phyloP scores from a whole-genome alignment of 805 yeast genomes.

The Candida qinlingensis region DNA sequence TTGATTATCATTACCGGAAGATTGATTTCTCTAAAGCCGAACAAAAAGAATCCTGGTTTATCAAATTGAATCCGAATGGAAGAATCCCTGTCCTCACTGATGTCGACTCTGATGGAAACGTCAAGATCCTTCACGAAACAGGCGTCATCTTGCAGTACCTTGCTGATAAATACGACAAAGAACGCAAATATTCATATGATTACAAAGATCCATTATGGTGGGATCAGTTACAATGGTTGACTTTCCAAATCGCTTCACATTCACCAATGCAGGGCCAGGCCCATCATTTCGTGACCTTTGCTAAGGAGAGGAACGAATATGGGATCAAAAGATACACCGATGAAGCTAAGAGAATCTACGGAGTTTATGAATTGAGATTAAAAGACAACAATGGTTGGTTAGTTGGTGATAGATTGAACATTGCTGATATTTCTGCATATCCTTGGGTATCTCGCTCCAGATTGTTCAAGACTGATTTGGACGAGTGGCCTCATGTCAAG shows the following conservation, averaged over 20 bases:
- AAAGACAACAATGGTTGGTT: constrained; percentile 42
- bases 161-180: constrained; percentile 52
- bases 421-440: constrained; percentile 50
- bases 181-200: constrained; percentile 32
- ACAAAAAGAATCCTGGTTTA: constrained; percentile 50
- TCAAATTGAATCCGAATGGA: constrained; percentile 54
- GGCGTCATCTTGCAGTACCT: constrained; percentile 55
- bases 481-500: constrained; percentile 29
- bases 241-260: constrained; percentile 49
- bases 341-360: constrained; percentile 46
- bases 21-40: constrained; percentile 38
- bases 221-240: constrained; percentile 43
- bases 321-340: constrained; percentile 43
- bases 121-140: constrained; percentile 43
- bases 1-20: constrained; percentile 26
- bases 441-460: constrained; percentile 48
- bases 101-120: constrained; percentile 31
- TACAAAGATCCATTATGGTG: constrained; percentile 39
- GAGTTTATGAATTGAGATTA: constrained; percentile 48
- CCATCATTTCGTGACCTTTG: constrained; percentile 36
- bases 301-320: constrained; percentile 44
- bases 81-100: constrained; percentile 48
- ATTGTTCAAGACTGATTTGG: constrained; percentile 4
- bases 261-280: constrained; percentile 54
- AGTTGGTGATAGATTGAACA: constrained; percentile 51